Base-by-base conservation (phyloP, 257 asterid genomes). In the Scutellaria baicalensis region DNA sequence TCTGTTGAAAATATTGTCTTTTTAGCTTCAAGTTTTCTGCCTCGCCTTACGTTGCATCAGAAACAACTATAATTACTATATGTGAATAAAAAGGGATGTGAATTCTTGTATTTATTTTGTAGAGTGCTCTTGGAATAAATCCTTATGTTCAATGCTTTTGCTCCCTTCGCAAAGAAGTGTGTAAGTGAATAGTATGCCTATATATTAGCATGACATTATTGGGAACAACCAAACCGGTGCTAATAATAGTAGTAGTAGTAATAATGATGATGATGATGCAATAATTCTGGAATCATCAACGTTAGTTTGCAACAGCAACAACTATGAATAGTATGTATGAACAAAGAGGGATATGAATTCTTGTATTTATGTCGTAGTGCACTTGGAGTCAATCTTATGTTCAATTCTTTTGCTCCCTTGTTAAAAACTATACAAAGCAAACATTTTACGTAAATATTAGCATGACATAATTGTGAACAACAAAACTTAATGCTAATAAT, bases 11-110 rank as follows among this genome's bases (percentile, higher is more conserved):
- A 38, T 20, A 1, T 61, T n/a, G 6, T 23, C 20, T 38, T 50
- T 20, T 73, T 38, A 52, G 64, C 56, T 66, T 65, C 55, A 69
- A 72, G 69, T 36, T 33, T 62, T 51, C 35, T 8, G 8, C 40
- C n/a, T 8, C n/a, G 12, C 59, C 58, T 10, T 55, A 23, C n/a
- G 33, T 27, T 70, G n/a, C 57, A 55, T 36, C 35, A 36, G 35
- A 21, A 8, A 43, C 59, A 31, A 50, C 43, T 60, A 45, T 11
- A 14, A 51, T 40, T 33, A 38, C 8, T 23, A 49, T 51, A n/a
- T 20, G 54, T 12, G 42, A 60, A 48, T 21, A 39, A 16, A 49
- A 40, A 63, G 35, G 49, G 31, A 62, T 75, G 42, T 51, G 48
- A 8, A 13, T 42, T 50, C 58, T 59, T 45, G 33, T 47, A 27